Base-by-base conservation (phyloP, 2,329 filamentous ascomycete genomes). In the Amauroascus niger region DNA sequence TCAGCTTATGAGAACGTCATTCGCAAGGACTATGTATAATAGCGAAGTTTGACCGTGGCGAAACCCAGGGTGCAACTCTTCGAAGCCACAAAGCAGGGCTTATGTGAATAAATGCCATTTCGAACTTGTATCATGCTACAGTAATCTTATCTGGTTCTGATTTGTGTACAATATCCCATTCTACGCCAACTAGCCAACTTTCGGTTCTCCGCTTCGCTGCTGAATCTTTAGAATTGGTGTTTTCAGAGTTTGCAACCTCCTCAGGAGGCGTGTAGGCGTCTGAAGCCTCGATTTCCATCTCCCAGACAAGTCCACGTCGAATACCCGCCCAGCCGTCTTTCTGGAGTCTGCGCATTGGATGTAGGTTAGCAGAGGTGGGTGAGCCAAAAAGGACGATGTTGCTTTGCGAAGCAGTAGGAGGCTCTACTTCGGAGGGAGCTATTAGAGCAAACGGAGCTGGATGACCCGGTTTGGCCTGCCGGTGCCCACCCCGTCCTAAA, bases 151-250 rank as follows among this genome's bases (percentile, higher is more conserved):
- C 48, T 16, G 7, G n/a, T 14, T 24, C 26, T 6, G 24, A 28
- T 39, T 28, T 41, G 28, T 33, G 20, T 45, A 60, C 26, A n/a
- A 71, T 41, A 55, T 71, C 67, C 70, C 70, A 73, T 55, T 72
- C 68, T 61, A 69, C 64, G 20, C 62, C 64, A 20, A 72, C 63
- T 13, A 68, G 57, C 68, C 70, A 72, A n/a, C 3, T 24, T 54
- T 61, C 26, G 62, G 59, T 40, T 43, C 1, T 33, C 52, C 22
- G 6, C 28, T 7, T 22, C 8, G 16, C 11, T 28, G 24, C 8
- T 6, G 24, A 16, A 16, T 13, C 13, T 30, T 3, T 16, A n/a
- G 13, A 5, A 2, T 28, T 9, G 41, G 4, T 1, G 3, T 16
- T 24, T 37, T 40, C 30, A 51, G n/a, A 13, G 6, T 33, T 9